Conservation (phyloP, 2,329 filamentous ascomycete genomes). For the Trichoderma endophyticum region DNA sequence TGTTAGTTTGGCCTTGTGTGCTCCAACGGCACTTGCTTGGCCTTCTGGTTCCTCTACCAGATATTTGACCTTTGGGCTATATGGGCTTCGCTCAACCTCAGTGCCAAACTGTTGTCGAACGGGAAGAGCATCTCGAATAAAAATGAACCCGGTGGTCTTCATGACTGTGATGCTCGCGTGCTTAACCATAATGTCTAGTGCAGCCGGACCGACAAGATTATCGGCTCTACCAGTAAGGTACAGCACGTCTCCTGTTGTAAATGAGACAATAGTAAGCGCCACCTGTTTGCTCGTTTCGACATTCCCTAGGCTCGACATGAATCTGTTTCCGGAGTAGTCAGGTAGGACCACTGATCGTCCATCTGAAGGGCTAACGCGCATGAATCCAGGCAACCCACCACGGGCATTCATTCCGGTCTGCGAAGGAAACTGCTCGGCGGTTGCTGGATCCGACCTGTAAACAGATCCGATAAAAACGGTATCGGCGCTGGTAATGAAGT, state of each 20-base stretch:
- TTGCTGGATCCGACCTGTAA: neutral
- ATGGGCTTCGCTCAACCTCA: conserved; percentile 13
- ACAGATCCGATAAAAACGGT: conserved; percentile 13
- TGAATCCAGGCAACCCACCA: conserved; percentile 11
- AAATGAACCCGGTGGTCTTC: conserved; percentile 8
- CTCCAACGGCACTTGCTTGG: neutral
- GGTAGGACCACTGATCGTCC: conserved; percentile 3
- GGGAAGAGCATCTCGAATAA: conserved; percentile 12
- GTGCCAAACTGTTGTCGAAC: conserved; percentile 11
- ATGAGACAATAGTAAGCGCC: conserved; percentile 11
- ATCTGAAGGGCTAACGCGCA: conserved; percentile 12
- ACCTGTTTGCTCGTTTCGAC: conserved; percentile 3
- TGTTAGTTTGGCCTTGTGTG: neutral
- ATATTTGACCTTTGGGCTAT: conserved; percentile 17
- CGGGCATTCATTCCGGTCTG: conserved; percentile 13
- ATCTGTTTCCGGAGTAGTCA: conserved; percentile 17
- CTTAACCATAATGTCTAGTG: conserved; percentile 6
- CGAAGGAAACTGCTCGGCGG: neutral
- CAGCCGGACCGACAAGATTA: neutral
- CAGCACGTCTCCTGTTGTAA: conserved; percentile 9
- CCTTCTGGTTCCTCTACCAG: conserved; percentile 6
- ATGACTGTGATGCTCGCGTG: conserved; percentile 15
- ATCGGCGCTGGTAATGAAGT: conserved; percentile 14
- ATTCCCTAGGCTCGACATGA: conserved; percentile 14
- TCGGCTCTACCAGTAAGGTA: conserved; percentile 13